These are phyloP conservation scores for Coniferiporia sulphurascens DNA, from an alignment of 1,284 basidiomycete species.

Conservation along the genomic window DNA sequence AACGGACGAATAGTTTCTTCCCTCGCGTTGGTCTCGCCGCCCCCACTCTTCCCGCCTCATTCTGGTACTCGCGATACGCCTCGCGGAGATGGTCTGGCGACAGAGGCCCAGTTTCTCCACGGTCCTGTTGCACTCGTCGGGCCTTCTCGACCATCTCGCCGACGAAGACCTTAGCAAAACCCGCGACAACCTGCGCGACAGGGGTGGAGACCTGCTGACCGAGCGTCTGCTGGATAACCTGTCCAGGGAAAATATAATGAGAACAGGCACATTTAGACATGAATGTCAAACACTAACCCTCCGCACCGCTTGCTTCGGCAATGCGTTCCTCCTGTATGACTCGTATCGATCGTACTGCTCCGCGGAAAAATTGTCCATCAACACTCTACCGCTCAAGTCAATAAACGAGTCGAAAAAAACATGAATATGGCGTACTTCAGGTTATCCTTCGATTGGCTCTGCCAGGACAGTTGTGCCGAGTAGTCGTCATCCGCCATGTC, in stretches of 20 bases:
- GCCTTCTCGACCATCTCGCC: conserved; percentile 90
- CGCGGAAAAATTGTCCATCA: conserved; percentile 83
- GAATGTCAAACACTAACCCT: conserved; percentile 44
- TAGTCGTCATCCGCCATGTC: conserved; percentile 85
- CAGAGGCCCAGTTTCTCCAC: conserved; percentile 72
- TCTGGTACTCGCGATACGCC: conserved; percentile 79
- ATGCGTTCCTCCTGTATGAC: conserved; percentile 76
- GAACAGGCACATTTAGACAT: background rate
- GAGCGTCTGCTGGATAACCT: conserved; percentile 82
- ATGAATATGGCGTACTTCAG: conserved; percentile 49
- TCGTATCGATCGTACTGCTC: conserved; percentile 87
- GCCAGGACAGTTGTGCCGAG: conserved; percentile 71
- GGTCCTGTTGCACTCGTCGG: conserved; percentile 67
- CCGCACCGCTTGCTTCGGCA: conserved; percentile 78
- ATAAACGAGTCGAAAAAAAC: background rate
- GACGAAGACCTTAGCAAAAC: conserved; percentile 88
- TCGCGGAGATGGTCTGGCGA: conserved; percentile 85
- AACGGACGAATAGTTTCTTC: conserved; percentile 64
- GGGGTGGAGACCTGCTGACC: conserved; percentile 83
- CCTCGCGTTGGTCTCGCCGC: conserved; percentile 62
- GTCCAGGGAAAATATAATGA: conserved; percentile 5
- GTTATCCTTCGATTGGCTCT: conserved; percentile 81
- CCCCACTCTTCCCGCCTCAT: conserved; percentile 74
- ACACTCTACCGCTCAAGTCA: conserved; percentile 44
- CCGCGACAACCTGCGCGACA: conserved; percentile 83